Conservation (phyloP, 2,329 filamentous ascomycete genomes). For the Neofusicoccum kwambonambiense region DNA sequence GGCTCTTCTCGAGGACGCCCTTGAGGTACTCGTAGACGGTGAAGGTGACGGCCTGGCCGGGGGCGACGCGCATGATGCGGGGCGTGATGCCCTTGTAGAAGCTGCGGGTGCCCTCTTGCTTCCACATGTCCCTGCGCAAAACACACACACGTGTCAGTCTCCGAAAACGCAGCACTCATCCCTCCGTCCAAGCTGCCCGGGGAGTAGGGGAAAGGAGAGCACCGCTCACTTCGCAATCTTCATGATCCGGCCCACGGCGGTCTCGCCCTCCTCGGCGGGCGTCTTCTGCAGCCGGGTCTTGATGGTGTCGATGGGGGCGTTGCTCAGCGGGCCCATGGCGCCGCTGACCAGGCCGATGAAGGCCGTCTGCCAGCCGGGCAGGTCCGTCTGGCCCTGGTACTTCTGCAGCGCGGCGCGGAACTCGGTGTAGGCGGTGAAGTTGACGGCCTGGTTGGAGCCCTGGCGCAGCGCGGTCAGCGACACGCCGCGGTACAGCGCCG, state of each 20-base stretch:
- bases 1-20: conserved; percentile 46
- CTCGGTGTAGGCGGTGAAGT: conserved; percentile 97
- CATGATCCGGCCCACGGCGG: conserved; percentile 74
- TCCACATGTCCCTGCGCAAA: conserved; percentile 50
- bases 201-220: not conserved
- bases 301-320: conserved; percentile 98
- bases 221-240: conserved; percentile 60
- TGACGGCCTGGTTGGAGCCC: conserved; percentile 90
- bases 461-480: conserved; percentile 90
- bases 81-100: conserved; percentile 99
- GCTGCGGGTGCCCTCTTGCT: conserved; percentile 86
- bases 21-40: conserved; percentile 56
- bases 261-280: conserved; percentile 76
- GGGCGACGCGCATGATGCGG: conserved; percentile 93
- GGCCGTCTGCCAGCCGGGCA: conserved; percentile 89
- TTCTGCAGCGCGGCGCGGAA: conserved; percentile 77
- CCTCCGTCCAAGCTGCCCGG: not conserved
- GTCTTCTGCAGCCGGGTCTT: conserved; percentile 95
- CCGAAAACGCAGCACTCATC: too few species aligned
- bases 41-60: conserved; percentile 81
- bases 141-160: too few species aligned
- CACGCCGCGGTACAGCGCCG: conserved; percentile 89
- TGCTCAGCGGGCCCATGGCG: conserved; percentile 93
- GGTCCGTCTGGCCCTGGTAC: conserved; percentile 68
- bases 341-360: conserved; percentile 86